Percentiles rank a stretch among this genome's conserved stretches.
These are phyloP conservation scores for Pulchroboletus neoregius DNA, from an alignment of 1,284 basidiomycete species.

Conservation along the genomic window DNA sequence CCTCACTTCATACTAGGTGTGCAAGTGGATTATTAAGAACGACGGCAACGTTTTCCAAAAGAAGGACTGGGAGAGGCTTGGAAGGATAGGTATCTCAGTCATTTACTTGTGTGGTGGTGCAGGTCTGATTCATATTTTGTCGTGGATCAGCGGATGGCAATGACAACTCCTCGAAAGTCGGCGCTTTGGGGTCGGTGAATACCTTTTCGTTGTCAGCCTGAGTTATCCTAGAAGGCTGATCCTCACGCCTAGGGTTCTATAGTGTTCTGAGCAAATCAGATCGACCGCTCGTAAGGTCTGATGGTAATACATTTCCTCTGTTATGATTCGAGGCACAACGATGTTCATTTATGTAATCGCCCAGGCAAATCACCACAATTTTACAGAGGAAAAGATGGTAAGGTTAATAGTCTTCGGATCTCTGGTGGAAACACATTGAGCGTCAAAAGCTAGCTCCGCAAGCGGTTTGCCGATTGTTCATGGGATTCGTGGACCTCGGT, in stretches of 20 bases:
- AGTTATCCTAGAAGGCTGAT: not conserved
- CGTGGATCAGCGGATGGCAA: slow-evolving; percentile 66
- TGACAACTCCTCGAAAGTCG: slow-evolving; percentile 79
- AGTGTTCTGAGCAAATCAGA: slow-evolving; percentile 83
- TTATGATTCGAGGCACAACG: no score
- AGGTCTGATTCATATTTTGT: slow-evolving; percentile 2
- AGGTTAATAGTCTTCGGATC: slow-evolving; percentile 1
- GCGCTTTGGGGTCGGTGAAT: slow-evolving; percentile 76
- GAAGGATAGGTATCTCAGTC: slow-evolving; percentile 66
- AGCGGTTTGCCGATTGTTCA: slow-evolving; percentile 54
- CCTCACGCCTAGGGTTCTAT: slow-evolving; percentile 57
- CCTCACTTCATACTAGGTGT: slow-evolving; percentile 15
- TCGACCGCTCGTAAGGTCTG: slow-evolving; percentile 86
- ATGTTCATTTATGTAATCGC: not conserved
- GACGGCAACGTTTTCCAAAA: slow-evolving; percentile 76
- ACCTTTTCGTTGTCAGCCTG: not conserved
- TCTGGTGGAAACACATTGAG: slow-evolving; percentile 37
- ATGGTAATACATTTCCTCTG: slow-evolving; percentile 45
- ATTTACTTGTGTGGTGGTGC: not conserved
- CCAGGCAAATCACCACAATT: slow-evolving; percentile 41
- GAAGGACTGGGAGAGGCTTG: slow-evolving; percentile 83
- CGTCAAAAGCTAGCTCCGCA: slow-evolving; percentile 3
- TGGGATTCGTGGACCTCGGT: slow-evolving; percentile 37
- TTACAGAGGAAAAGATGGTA: slow-evolving; percentile 69
- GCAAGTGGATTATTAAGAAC: slow-evolving; percentile 80